Evolutionary conservation across 805 yeast species (phyloP).

Genomic region (Kodamaea leandrae): DNA sequence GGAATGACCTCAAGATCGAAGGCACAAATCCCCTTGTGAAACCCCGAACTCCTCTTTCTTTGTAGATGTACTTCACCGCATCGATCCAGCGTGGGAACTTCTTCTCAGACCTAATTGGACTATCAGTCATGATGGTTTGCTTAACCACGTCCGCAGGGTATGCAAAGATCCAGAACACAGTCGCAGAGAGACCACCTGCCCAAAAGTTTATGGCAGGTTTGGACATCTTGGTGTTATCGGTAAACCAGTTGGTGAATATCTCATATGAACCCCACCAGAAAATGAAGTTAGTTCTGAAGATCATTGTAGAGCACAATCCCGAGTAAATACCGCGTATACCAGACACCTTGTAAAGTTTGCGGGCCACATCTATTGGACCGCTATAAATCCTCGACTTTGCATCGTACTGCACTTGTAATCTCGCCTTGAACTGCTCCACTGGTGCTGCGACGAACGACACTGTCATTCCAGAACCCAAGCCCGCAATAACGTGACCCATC

Average conservation of each 20-base stretch:
- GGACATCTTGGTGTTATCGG: constrained; percentile 60
- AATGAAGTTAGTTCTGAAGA: constrained; percentile 81
- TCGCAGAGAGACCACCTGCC: constrained; percentile 87
- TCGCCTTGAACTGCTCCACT: constrained; percentile 83
- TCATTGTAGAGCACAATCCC: constrained; percentile 81
- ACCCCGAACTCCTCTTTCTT: constrained; percentile 60
- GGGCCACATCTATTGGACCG: constrained; percentile 80
- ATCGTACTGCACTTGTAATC: constrained; percentile 87
- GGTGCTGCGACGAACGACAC: constrained; percentile 97
- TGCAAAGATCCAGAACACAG: constrained; percentile 85
- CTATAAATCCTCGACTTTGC: constrained; percentile 60
- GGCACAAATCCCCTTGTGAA: constrained; percentile 82
- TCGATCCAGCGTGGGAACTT: constrained; percentile 66
- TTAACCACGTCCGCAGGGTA: constrained; percentile 88
- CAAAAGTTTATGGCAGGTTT: constrained; percentile 78
- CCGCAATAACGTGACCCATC: constrained; percentile 71
- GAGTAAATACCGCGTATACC: constrained; percentile 76
- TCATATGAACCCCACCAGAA: constrained; percentile 97
- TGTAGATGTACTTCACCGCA: constrained; percentile 69
- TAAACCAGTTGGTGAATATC: constrained; percentile 66
- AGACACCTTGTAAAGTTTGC: constrained; percentile 52
- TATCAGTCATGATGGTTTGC: constrained; percentile 80
- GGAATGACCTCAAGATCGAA: constrained; percentile 77
- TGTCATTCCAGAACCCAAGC: constrained; percentile 85
- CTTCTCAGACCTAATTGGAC: constrained; percentile 58